Evolutionary conservation across 2,329 filamentous ascomycete species (phyloP).

Genomic region (Neobulgaria alba): DNA sequence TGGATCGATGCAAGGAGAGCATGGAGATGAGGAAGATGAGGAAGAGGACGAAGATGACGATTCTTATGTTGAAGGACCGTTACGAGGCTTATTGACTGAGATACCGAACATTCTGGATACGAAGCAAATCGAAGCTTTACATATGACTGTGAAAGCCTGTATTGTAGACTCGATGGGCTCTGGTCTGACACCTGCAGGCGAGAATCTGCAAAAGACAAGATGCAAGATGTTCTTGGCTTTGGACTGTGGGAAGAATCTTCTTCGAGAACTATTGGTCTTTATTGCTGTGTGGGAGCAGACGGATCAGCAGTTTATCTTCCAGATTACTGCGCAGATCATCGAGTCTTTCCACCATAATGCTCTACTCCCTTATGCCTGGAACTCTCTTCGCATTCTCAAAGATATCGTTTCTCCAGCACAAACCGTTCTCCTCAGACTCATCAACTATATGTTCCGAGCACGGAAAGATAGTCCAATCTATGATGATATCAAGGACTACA

Average conservation of each 20-base stretch:
- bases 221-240: constrained; percentile 85
- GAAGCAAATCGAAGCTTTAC: constrained; percentile 88
- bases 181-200: constrained; percentile 55
- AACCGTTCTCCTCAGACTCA: constrained; percentile 81
- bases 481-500: constrained; percentile 44
- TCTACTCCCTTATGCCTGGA: constrained; percentile 85
- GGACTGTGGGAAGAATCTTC: constrained; percentile 80
- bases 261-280: constrained; percentile 88
- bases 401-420: constrained; percentile 95
- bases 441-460: constrained; percentile 80
- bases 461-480: constrained; percentile 35
- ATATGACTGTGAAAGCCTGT: constrained; percentile 95
- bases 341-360: constrained; percentile 86
- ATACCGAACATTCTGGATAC: constrained; percentile 91
- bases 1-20: constrained; percentile 30
- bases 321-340: constrained; percentile 93
- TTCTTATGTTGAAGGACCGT: constrained; percentile 69
- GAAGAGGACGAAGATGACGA: constrained; percentile 67
- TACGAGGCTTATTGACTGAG: constrained; percentile 81
- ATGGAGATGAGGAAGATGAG: constrained; percentile 51
- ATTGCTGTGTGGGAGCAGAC: constrained; percentile 95
- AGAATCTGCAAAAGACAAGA: constrained; percentile 82
- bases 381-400: constrained; percentile 83
- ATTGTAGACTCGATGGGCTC: constrained; percentile 77
- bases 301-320: constrained; percentile 89